Conservation (phyloP, 2,329 filamentous ascomycete species). For the Diaporthe amygdali region DNA sequence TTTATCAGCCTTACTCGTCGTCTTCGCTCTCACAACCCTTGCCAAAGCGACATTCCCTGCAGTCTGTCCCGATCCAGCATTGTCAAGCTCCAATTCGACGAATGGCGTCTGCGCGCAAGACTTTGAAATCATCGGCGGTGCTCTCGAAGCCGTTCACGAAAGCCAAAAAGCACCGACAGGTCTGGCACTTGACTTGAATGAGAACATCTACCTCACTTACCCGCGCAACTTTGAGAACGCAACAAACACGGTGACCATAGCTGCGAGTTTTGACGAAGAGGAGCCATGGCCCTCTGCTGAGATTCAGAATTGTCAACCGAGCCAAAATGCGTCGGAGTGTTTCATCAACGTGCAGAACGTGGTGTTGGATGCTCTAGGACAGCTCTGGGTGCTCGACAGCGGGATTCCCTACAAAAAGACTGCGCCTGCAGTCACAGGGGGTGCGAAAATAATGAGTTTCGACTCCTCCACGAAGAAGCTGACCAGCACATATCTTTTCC, state of each 20-base stretch:
- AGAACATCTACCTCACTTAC: conserved; percentile 47
- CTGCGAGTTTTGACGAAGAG: conserved; percentile 42
- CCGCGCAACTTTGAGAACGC: conserved; percentile 43
- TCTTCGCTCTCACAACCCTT: neutral
- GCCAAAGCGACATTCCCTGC: neutral
- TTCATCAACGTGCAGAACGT: conserved; percentile 52
- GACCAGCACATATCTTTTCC: conserved; percentile 44
- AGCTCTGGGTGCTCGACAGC: conserved; percentile 46
- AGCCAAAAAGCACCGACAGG: conserved; percentile 42
- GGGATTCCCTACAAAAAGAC: conserved; percentile 40
- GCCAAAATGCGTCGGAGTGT: conserved; percentile 44
- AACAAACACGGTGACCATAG: conserved; percentile 43
- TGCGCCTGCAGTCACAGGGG: conserved; percentile 35
- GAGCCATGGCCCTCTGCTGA: conserved; percentile 43
- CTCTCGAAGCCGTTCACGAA: conserved; percentile 42
- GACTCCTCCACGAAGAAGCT: conserved; percentile 35
- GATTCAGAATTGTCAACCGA: conserved; percentile 43
- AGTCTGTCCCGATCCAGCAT: conserved; percentile 2
- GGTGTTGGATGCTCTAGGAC: conserved; percentile 42
- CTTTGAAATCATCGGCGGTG: conserved; percentile 40
- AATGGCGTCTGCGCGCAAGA: conserved; percentile 30
- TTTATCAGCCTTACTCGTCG: neutral
- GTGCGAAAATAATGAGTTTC: conserved; percentile 49
- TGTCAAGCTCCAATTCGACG: conserved; percentile 20
- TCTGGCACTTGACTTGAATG: conserved; percentile 41